Conservation (phyloP, 1,284 basidiomycete species). For the Coniferiporia weirii region DNA sequence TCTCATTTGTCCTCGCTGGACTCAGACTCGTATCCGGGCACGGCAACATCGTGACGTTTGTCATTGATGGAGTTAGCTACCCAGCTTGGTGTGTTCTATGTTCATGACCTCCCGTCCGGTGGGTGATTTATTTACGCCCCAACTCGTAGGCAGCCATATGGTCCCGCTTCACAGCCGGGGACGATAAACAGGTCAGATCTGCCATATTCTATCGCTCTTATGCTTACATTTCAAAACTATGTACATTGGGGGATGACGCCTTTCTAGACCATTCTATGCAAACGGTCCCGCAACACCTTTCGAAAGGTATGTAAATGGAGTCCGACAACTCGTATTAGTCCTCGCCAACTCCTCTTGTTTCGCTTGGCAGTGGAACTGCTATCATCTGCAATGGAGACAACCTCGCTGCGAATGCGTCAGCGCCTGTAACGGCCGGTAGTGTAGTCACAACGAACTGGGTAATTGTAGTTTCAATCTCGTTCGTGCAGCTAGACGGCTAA, state of each 20-base stretch:
- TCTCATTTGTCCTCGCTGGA: background rate
- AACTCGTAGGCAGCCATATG: conserved; percentile 4
- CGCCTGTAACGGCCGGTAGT: conserved; percentile 4
- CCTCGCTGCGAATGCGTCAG: background rate
- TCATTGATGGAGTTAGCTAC: conserved; percentile 3
- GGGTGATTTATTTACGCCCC: too few relatives aligned
- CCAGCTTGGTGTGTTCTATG: background rate
- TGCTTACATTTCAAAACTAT: background rate
- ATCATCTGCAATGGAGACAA: conserved; percentile 12
- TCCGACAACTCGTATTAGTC: background rate
- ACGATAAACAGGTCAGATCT: conserved; percentile 1
- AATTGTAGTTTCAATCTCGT: background rate
- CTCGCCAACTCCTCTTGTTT: background rate
- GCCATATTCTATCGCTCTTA: background rate
- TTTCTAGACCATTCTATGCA: background rate
- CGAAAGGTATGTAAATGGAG: conserved; percentile 4
- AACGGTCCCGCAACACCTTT: conserved; percentile 7
- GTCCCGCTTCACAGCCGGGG: background rate
- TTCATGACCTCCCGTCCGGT: too few relatives aligned
- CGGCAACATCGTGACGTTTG: conserved; percentile 1
- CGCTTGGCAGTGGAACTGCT: conserved; percentile 5
- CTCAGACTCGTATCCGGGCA: conserved; percentile 1
- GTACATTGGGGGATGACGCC: background rate
- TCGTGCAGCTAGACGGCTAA: background rate
- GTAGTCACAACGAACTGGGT: conserved; percentile 9